Evolutionary conservation across 768 basidiomycete genomes (phyloP).

Genomic region (Boletus pseudopeckii): DNA sequence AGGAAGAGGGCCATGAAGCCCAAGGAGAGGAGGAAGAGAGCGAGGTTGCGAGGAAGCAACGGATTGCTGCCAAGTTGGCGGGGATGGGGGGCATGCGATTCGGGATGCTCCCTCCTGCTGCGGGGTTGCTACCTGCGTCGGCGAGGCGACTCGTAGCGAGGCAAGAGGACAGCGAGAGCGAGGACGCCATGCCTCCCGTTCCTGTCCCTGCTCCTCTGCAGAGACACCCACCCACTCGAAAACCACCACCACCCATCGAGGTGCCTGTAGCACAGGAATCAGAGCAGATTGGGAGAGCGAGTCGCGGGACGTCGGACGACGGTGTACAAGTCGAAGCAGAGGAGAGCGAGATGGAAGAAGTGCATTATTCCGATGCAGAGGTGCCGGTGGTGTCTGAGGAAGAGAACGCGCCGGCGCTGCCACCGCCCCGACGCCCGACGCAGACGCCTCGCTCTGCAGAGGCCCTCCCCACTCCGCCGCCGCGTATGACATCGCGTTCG

Average conservation of each 20-base stretch:
- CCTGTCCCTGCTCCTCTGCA: constrained; percentile 33
- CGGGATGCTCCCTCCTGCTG: constrained; percentile 46
- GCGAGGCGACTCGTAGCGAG: constrained; percentile 14
- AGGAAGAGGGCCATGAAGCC: constrained; percentile 19
- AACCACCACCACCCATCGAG: constrained; percentile 28
- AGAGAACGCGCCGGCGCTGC: constrained; percentile 47
- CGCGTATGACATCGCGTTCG: constrained; percentile 31
- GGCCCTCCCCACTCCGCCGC: constrained; percentile 47
- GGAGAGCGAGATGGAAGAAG: constrained; percentile 72
- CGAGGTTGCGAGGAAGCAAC: constrained; percentile 51
- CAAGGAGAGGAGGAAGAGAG: constrained; percentile 47
- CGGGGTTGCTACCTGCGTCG: constrained; percentile 13
- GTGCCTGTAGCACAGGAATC: constrained; percentile 4
- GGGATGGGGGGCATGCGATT: constrained; percentile 57
- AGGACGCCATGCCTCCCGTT: constrained; percentile 25
- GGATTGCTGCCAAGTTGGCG: constrained; percentile 53
- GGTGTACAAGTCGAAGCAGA: constrained; percentile 64
- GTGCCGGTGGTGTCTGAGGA: constrained; percentile 30
- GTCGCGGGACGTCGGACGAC: constrained; percentile 50
- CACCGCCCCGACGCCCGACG: constrained; percentile 46
- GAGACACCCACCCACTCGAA: constrained; percentile 28
- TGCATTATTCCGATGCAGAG: constrained; percentile 51
- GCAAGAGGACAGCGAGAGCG: constrained; percentile 32
- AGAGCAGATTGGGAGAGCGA: constrained; percentile 40
- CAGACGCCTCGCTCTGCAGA: constrained; percentile 25